phyloP scores from a whole-genome alignment of 1,139 yeast species.

The Ogataea hybrid region DNA sequence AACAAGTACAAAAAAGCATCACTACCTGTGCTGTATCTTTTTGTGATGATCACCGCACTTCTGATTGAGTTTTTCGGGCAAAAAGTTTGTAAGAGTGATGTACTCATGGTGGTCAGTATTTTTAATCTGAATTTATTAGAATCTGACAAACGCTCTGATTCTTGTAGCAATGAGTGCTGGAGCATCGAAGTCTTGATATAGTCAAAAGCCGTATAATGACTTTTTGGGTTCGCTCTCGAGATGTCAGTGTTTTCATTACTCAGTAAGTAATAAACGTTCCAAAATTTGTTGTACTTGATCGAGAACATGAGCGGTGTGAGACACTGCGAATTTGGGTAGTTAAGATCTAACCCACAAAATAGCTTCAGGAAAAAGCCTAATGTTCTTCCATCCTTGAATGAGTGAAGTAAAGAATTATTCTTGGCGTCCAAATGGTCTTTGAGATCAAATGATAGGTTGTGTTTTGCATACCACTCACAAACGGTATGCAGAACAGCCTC shows the following conservation, averaged over 20 bases:
- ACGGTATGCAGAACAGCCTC: slow-evolving; percentile 46
- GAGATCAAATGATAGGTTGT: slow-evolving; percentile 38
- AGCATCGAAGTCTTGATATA: slow-evolving; percentile 37
- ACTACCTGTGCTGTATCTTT: background rate
- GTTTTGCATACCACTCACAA: slow-evolving; percentile 38
- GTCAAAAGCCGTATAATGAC: slow-evolving; percentile 47
- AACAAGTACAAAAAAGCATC: background rate
- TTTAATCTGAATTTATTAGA: no score
- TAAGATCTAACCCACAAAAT: slow-evolving; percentile 49
- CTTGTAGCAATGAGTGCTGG: no score
- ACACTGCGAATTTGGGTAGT: slow-evolving; percentile 56
- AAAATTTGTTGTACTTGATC: slow-evolving; percentile 66
- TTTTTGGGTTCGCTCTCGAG: slow-evolving; percentile 41
- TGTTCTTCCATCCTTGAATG: slow-evolving; percentile 39
- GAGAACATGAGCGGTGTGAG: slow-evolving; percentile 71
- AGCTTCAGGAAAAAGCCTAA: slow-evolving; percentile 33
- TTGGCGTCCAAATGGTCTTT: slow-evolving; percentile 66
- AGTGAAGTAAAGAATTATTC: slow-evolving; percentile 78
- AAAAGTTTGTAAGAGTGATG: no score
- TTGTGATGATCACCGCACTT: no score
- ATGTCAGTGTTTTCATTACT: slow-evolving; percentile 42
- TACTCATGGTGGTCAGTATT: no score
- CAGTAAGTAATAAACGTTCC: slow-evolving; percentile 36
- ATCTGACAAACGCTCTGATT: no score
- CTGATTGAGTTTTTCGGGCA: no score